These are phyloP conservation scores for Zelopaecilomyces penicillatus DNA, from an alignment of 2,329 filamentous ascomycete species.

Conservation along the genomic window DNA sequence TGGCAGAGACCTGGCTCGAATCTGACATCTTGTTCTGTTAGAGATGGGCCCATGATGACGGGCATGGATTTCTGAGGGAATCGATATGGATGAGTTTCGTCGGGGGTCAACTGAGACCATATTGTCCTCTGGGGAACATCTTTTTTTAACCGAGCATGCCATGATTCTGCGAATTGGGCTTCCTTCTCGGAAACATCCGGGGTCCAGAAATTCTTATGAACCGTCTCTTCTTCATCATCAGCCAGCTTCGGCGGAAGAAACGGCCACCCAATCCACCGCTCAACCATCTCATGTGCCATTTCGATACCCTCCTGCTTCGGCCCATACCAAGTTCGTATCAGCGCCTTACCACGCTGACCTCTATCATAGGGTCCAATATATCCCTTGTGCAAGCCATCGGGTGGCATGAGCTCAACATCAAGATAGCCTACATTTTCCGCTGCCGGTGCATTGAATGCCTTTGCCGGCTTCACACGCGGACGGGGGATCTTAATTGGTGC, in stretches of 20 bases:
- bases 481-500: conserved; percentile 17
- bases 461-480: conserved; percentile 17
- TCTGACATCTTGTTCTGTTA: conserved; percentile 20
- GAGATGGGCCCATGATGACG: conserved; percentile 25
- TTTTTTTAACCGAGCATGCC: conserved; percentile 17
- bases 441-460: conserved; percentile 16
- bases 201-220: conserved; percentile 32
- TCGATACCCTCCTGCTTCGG: conserved; percentile 26
- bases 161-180: conserved; percentile 22
- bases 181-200: conserved; percentile 26
- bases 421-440: conserved; percentile 17
- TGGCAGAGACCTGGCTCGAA: conserved; percentile 20
- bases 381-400: conserved; percentile 23
- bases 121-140: conserved; percentile 9
- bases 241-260: conserved; percentile 30
- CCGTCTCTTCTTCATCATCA: conserved; percentile 18
- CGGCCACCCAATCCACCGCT: conserved; percentile 32
- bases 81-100: conserved; percentile 22
- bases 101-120: conserved; percentile 12
- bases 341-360: conserved; percentile 22
- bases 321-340: conserved; percentile 35
- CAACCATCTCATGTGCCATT: conserved; percentile 28
- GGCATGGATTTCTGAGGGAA: conserved; percentile 20
- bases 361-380: conserved; percentile 29
- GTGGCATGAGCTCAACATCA: conserved; percentile 25